phyloP scores from a whole-genome alignment of 2,329 filamentous ascomycete species.

The Phaeophleospora eucalypticola region DNA sequence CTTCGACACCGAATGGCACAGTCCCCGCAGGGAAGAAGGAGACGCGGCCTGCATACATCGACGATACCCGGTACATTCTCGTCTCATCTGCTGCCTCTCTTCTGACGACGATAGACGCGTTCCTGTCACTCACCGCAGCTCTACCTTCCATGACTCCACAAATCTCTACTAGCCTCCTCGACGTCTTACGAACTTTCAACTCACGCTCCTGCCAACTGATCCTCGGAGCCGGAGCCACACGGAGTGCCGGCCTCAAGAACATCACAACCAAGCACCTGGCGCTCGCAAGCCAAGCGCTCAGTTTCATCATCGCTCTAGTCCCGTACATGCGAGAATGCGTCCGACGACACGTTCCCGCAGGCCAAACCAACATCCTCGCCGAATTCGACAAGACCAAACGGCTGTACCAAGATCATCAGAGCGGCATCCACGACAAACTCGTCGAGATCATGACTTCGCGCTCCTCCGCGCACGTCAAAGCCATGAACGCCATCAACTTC shows the following conservation, averaged over 20 bases:
- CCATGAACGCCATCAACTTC: slow-evolving; percentile 73
- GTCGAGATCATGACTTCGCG: slow-evolving; percentile 87
- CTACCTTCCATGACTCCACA: slow-evolving; percentile 88
- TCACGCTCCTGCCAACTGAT: slow-evolving; percentile 95
- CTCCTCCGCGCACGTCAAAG: slow-evolving; percentile 67
- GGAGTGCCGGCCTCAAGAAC: slow-evolving; percentile 84
- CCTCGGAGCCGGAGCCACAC: slow-evolving; percentile 85
- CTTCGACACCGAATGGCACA: slow-evolving; percentile 9
- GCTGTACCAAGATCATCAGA: slow-evolving; percentile 82
- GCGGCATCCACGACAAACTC: slow-evolving; percentile 85
- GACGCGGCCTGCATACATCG: slow-evolving; percentile 61
- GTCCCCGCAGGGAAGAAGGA: slow-evolving; percentile 13
- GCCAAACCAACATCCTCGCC: slow-evolving; percentile 55
- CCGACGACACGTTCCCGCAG: slow-evolving; percentile 61
- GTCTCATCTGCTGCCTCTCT: slow-evolving; percentile 79
- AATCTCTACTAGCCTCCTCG: slow-evolving; percentile 71
- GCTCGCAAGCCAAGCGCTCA: slow-evolving; percentile 81
- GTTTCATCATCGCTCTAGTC: slow-evolving; percentile 80
- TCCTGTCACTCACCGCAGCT: slow-evolving; percentile 74
- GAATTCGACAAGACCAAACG: slow-evolving; percentile 88
- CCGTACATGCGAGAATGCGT: slow-evolving; percentile 90
- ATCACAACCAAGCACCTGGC: slow-evolving; percentile 95
- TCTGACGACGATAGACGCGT: slow-evolving; percentile 74
- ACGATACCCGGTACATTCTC: slow-evolving; percentile 79
- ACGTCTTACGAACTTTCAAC: slow-evolving; percentile 91